Evolutionary conservation across 495 filamentous ascomycete genomes (phyloP), one percentile per base, ranked within the genome.

Genomic region (Amphirosellinia nigrospora): DNA sequence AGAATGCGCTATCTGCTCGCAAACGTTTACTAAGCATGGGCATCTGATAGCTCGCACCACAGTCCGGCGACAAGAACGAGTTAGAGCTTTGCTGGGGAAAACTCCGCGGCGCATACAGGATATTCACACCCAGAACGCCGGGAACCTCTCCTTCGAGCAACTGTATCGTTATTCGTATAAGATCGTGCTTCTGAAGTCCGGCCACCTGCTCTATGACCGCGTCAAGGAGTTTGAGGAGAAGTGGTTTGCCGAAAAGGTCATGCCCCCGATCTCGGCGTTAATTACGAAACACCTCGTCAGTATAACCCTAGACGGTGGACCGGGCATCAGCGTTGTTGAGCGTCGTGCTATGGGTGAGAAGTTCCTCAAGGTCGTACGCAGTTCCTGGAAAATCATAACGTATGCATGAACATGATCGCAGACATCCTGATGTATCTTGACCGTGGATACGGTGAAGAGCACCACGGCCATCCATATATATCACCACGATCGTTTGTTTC

Each of bases 391-490:
- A 91, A 96, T 65, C 95, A 99, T 75, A 93, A 93, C 75, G 83
- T 92, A 19, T 93, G 91, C 65, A 97, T 98, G 94, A 93, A 93
- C 72, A 98, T 99, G 96, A 90, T 93, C 52, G 96, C 95, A 13
- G 96, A 99, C 77, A 93, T 99, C 39, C 80, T 98, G 43, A 98
- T 99, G 94, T 99, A 99, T 73, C 94, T 99, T 87, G 96, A 99
- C 71, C 92, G 95, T 32, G 88, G 93, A 16, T 91, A 91, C 78
- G 90, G 89, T 66, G 78, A 85, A 3, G 93, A 96, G 68, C 85
- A 89, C 59, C 85, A 86, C 89, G 87, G 62, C 91, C 93, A 0
- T 90, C 91, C 0, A 96, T 98, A 55, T 98, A 93, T 74, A 87
- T 89, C 1, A 86, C 90, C 26, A 87, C 93, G 10, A 98, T 99